Conservation (phyloP, 805 yeast species). For the Jamesozyma jinghongensis region DNA sequence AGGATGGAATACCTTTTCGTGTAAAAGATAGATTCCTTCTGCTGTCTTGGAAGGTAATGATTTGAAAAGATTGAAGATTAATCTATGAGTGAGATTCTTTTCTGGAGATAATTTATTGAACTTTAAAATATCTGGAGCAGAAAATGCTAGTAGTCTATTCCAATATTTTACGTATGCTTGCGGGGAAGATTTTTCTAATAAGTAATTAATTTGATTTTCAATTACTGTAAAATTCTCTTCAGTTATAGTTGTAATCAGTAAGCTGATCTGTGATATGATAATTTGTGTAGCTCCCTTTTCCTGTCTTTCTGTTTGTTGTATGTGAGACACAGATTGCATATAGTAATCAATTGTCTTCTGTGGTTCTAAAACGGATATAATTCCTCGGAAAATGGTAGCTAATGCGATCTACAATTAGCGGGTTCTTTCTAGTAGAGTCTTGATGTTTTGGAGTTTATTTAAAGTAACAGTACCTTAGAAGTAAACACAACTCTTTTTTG, state of each 20-base stretch:
- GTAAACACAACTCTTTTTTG: neutral
- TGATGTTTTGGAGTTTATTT: too few relatives aligned
- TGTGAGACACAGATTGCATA: conserved; percentile 15
- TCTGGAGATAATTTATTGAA: conserved; percentile 9
- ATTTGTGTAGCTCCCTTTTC: conserved; percentile 22
- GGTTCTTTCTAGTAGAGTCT: neutral
- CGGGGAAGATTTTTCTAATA: conserved; percentile 18
- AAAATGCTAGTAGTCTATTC: conserved; percentile 20
- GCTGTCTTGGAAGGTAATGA: conserved; percentile 12
- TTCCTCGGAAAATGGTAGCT: too few relatives aligned
- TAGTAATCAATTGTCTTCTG: conserved; percentile 8
- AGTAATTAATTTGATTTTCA: conserved; percentile 14
- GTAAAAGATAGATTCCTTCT: conserved; percentile 10
- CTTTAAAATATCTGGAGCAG: conserved; percentile 15
- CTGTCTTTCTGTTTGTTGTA: conserved; percentile 6
- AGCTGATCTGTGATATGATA: conserved; percentile 21
- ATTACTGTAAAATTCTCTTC: conserved; percentile 12
- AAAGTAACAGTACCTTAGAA: too few relatives aligned
- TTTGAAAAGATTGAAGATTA: conserved; percentile 16
- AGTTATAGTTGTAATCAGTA: conserved; percentile 20
- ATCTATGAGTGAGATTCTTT: conserved; percentile 15
- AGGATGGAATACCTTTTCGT: conserved; percentile 12
- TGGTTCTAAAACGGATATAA: too few relatives aligned
- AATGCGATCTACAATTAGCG: too few relatives aligned
- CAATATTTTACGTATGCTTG: conserved; percentile 21